Base-by-base conservation (phyloP, 2,329 filamentous ascomycete genomes). In the Beauveria australis region DNA sequence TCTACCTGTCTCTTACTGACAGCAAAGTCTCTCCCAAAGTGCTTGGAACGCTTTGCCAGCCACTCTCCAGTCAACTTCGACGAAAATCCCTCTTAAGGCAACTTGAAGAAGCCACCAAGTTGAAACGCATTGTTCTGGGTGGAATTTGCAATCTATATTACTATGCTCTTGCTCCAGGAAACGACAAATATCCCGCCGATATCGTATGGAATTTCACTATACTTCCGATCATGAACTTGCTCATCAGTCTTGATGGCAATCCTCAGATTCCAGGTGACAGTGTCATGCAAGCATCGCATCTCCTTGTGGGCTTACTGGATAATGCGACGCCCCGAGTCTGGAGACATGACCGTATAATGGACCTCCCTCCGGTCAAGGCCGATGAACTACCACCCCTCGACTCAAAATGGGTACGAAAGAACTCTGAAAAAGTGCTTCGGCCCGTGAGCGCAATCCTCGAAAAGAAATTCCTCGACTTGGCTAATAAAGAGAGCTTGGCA, bases 311-410 rank as follows among this genome's bases (percentile, higher is more conserved):
- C 12, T 79, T 97, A 1, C 79, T 93, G 63, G 83, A 88, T 66
- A 78, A 79, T 44, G 81, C 76, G 62, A 77, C 79, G 10, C 74
- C 78, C 53, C 73, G 86, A 63, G 72, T 87, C 4, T 97, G 92
- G 91, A 87, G 84, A 59, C 86, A 89, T 65, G 85, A 89, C 63
- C 86, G 87, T 56, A 87, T 90, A 10, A 79, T 85, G 62, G 83
- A 88, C 22, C 73, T 75, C 18, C 76, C 82, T 3, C 73, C 86
- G 37, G 75, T 85, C 58, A 81, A 79, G 56, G 80, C 87, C 0
- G 84, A 87, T n/a, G 91, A 97, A 62, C 78, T 99, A n/a, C 89
- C 92, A 6, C 78, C 87, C 7, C 77, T 97, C 7, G 92, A 97
- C 68, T 80, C 89, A 5, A 91, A 89, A 76, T 99, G 94, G 94